Evolutionary conservation across 805 yeast species (phyloP), one percentile per base, ranked within the genome.

Genomic region (Helenozyma baotianmanensis): DNA sequence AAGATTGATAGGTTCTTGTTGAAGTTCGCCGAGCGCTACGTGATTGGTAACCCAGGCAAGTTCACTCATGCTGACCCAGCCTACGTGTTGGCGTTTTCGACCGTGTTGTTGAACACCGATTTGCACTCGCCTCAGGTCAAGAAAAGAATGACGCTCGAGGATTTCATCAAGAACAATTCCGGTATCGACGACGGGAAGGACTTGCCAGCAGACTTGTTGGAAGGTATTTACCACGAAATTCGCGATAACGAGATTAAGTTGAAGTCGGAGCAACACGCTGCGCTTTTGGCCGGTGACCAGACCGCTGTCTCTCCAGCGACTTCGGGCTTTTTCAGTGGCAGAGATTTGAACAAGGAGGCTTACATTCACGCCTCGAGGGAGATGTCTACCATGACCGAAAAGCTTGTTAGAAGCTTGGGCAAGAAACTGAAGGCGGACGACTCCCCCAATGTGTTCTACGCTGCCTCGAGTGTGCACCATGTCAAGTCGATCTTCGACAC

Each of bases 1-100:
- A 90, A 92, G 53, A 90, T 92, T 54, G 98, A 92, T 67, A 74
- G 99, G 48, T 87, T 80, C 54, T 86, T 94, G 96, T 74, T 92
- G 55, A 90, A 92, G 53, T 94, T 94, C 66, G 98, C 98, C 4
- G 95, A 87, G 58, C 72, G 95, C 45, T 92, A 80, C 53, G 80
- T 80, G 14, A 79, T 83, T 43, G 96, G 90, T 40, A 92, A 92
- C 53, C 96, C 96, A 8, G 68, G 68, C n/a, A 71, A 80, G 0
- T 90, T 90, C 58, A 79, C 95, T 0, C 85, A 85, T 50, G 96
- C 97, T 4, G 97, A 88, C 51, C 79, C 96, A 0, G 95, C 96
- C 1, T 92, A 92, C 57, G 84, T 89, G 21, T 69, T 92, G 41
- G 87, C 96, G 1, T 90, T 87, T 60, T 89, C 97, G 3, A 86